Evolutionary conservation across 1,284 basidiomycete genomes (phyloP), one percentile per base, ranked within the genome.

Genomic region (Pholiota adiposa): DNA sequence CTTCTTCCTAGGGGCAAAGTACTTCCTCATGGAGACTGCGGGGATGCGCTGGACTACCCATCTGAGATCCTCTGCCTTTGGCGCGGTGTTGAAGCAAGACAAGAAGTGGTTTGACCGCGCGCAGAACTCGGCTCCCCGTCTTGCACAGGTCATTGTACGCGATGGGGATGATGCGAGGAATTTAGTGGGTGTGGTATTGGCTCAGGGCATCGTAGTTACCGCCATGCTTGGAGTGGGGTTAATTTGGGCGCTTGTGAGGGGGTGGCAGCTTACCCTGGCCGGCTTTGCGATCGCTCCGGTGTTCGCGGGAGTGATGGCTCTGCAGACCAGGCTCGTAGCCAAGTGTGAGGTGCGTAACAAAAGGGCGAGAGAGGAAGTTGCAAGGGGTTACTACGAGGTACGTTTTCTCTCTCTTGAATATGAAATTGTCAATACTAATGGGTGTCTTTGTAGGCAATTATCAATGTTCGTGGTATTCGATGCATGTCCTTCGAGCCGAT

Each of bases 211-310:
- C 31, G 90, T 95, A 7, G 90, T 97, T 11, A 59, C 78, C 1
- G 79, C 91, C 5, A 97, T 99, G 94, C 82, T 98, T 50, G 72
- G 80, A 1, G 79, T 96, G 9, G 95, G 94, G 2, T 75, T 98
- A 16, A 72, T 92, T 9, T 98, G 96, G 96, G 94, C 97, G 0
- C 79, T 98, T 70, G 84, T 85, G 81, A 82, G 84, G 29, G 95
- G 94, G 0, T 99, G 97, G 97, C 89, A 97, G 75, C 80, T 99
- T 61, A 97, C 96, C 0, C 83, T 99, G 18, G 93, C 94, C 1
- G 97, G 95, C 0, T 73, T 98, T 31, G 94, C 90, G 0, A 84
- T 98, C 34, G 92, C 86, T 0, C 97, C 96, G 0, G 80, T 97
- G 6, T 97, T 98, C 68, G 86, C 87, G 8, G 73, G 84, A 14